phyloP scores from a whole-genome alignment of 2,329 filamentous ascomycete species.

The Trichocomaceae sp. region DNA sequence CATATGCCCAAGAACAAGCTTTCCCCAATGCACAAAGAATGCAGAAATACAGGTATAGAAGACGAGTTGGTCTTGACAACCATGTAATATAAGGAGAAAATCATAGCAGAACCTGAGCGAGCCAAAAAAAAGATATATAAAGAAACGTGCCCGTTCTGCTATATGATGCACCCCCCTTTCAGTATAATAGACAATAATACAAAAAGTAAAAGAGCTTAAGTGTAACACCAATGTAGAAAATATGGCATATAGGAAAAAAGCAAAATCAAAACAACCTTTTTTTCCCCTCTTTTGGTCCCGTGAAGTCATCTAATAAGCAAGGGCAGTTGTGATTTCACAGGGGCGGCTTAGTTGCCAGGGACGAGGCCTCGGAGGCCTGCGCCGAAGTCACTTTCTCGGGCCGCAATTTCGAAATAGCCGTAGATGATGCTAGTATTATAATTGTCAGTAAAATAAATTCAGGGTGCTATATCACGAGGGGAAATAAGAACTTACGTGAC shows the following conservation, averaged over 20 bases:
- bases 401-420: conserved; percentile 98
- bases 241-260: background rate
- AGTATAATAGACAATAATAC: background rate
- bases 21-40: background rate
- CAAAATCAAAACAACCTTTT: background rate
- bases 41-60: background rate
- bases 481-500: conserved; percentile 70
- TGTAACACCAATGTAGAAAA: background rate
- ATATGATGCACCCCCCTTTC: too few relatives aligned
- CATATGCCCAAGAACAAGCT: background rate
- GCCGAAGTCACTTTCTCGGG: conserved; percentile 90
- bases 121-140: too few relatives aligned
- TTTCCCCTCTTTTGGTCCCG: background rate
- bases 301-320: background rate
- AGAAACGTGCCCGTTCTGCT: background rate
- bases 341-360: conserved; percentile 39
- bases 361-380: conserved; percentile 65
- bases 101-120: background rate
- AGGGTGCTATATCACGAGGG: background rate
- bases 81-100: background rate
- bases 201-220: background rate
- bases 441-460: conserved; percentile 23
- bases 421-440: conserved; percentile 87
- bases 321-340: background rate
- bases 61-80: background rate